phyloP scores from a whole-genome alignment of 2,329 filamentous ascomycete species.

The Orbilia oligospora region DNA sequence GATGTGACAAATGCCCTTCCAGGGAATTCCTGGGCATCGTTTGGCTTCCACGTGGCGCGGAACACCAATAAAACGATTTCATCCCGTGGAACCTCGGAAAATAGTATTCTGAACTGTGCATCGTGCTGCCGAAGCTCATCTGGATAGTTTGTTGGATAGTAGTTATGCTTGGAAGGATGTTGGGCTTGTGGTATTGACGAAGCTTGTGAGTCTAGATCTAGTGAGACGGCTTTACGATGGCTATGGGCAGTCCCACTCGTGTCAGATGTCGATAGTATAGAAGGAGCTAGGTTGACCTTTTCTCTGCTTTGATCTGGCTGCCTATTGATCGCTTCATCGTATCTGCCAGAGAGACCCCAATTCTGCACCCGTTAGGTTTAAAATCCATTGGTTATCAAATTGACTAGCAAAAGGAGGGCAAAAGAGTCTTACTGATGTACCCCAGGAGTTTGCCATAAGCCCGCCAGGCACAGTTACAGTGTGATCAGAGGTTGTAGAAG shows the following conservation, averaged over 20 bases:
- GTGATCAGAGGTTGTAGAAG: conserved; percentile 38
- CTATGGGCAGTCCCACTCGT: conserved; percentile 50
- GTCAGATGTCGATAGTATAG: conserved; percentile 64
- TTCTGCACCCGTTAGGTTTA: conserved; percentile 32
- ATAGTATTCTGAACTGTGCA: conserved; percentile 91
- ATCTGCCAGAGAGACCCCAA: conserved; percentile 42
- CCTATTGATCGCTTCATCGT: background rate
- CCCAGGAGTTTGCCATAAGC: conserved; percentile 58
- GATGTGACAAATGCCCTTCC: conserved; percentile 90
- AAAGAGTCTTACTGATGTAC: conserved; percentile 40
- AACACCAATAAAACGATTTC: conserved; percentile 82
- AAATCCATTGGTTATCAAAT: background rate
- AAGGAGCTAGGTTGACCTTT: conserved; percentile 61
- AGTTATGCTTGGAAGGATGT: conserved; percentile 7
- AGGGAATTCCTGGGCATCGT: conserved; percentile 82
- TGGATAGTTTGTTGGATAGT: conserved; percentile 82
- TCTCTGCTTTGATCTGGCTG: conserved; percentile 45
- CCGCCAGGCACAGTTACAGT: conserved; percentile 36
- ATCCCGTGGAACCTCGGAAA: conserved; percentile 79
- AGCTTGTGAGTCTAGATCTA: conserved; percentile 69
- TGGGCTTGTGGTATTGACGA: conserved; percentile 2
- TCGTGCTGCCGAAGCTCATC: conserved; percentile 86
- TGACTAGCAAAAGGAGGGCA: background rate
- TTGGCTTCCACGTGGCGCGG: conserved; percentile 87
- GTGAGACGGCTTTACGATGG: conserved; percentile 73